Evolutionary conservation across 768 basidiomycete genomes (phyloP).

Genomic region (Lentinula guzmanii): DNA sequence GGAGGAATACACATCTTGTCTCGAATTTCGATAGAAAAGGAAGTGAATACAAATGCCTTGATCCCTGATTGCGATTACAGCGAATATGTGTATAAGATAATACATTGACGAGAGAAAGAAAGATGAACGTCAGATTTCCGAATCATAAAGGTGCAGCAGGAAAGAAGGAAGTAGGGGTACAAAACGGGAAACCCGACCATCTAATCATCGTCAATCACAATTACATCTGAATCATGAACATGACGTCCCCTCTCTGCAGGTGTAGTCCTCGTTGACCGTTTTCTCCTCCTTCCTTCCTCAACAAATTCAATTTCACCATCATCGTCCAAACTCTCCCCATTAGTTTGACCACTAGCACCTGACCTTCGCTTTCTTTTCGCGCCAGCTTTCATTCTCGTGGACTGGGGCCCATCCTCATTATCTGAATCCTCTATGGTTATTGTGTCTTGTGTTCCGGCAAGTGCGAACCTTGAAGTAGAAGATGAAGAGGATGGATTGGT

Average conservation of each 20-base stretch:
- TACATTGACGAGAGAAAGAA: background rate
- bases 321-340: background rate
- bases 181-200: background rate
- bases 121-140: no score
- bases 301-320: background rate
- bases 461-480: background rate
- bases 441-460: background rate
- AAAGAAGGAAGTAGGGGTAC: background rate
- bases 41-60: background rate
- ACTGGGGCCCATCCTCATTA: background rate
- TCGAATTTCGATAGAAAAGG: background rate
- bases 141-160: background rate
- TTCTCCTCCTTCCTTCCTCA: background rate
- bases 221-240: background rate
- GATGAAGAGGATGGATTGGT: background rate
- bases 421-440: conserved; percentile 5
- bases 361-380: background rate
- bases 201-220: background rate
- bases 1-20: background rate
- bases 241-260: background rate
- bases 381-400: background rate
- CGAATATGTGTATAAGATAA: background rate
- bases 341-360: background rate
- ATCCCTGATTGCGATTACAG: background rate
- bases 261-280: background rate